A percentile compares a stretch with the other conserved stretches of the same genome.
phyloP scores from a whole-genome alignment of 805 yeast species.

The Yarrowia deformans region DNA sequence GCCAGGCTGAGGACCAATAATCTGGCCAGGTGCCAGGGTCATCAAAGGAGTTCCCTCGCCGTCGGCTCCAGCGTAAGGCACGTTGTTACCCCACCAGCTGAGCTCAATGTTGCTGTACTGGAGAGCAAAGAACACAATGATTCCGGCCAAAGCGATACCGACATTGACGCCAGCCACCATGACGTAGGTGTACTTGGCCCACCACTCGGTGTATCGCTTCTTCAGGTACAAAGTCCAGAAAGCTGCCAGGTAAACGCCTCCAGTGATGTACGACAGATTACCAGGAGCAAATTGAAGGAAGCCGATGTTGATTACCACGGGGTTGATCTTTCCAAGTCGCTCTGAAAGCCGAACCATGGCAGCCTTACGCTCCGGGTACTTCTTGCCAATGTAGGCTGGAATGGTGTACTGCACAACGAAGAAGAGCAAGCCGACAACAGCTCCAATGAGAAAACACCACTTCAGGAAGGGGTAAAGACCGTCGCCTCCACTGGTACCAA shows the following conservation, averaged over 20 bases:
- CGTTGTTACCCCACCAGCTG: conserved; percentile 61
- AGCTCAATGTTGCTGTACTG: conserved; percentile 50
- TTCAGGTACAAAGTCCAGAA: conserved; percentile 57
- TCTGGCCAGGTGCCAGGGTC: conserved; percentile 27
- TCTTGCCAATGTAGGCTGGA: conserved; percentile 42
- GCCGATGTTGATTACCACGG: conserved; percentile 56
- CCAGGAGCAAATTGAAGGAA: conserved; percentile 53
- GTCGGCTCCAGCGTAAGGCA: conserved; percentile 43
- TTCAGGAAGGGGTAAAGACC: conserved; percentile 66
- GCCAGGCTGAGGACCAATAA: conserved; percentile 42
- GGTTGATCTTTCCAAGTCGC: conserved; percentile 48
- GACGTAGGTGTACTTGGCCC: conserved; percentile 62
- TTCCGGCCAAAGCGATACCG: conserved; percentile 59
- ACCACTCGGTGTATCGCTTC: conserved; percentile 56
- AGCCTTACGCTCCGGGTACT: conserved; percentile 33
- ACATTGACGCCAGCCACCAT: conserved; percentile 58
- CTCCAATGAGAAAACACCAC: conserved; percentile 70
- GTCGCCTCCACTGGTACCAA: conserved; percentile 44
- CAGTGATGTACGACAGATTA: conserved; percentile 54
- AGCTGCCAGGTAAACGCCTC: conserved; percentile 55
- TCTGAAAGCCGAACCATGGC: conserved; percentile 45
- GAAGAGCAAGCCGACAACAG: conserved; percentile 25
- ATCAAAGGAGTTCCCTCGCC: conserved; percentile 34
- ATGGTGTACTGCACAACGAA: conserved; percentile 25
- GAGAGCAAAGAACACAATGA: conserved; percentile 56